Base-by-base conservation (phyloP, 2,329 filamentous ascomycete species). In the Ustulina deusta region DNA sequence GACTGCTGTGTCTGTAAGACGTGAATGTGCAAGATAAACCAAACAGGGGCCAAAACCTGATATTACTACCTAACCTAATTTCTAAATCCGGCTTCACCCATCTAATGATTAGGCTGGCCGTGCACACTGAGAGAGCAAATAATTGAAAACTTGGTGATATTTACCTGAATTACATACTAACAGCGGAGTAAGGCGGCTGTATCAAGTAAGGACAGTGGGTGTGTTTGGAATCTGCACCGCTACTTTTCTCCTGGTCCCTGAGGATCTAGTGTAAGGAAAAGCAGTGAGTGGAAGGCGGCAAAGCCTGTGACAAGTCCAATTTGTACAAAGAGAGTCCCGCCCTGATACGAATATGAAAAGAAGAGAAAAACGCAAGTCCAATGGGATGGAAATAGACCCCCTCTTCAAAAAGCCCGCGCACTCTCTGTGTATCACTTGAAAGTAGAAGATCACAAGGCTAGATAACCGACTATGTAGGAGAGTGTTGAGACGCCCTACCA, bases 401-500 rank as follows among this genome's bases (percentile, higher is more conserved):
- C 27, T 25, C 6, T 29, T 17, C 25, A 49, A 51, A 17, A 27
- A n/a, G 36, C 27, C 36, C n/a, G 46, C 15, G 32, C 36, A 54
- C 29, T 27, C 11, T 20, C 55, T 65, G 29, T 54, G 36, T 27
- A n/a, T 52, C 20, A 42, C 20, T 11, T 40, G 9, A 40, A 17
- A 25, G 52, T 17, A 46, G 27, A 22, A 22, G 15, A 27, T 42
- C 10, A 40, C 9, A 36, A 44, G 44, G n/a, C 27, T 51, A n/a
- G 25, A 9, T 29, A 54, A 27, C 9, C 29, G 7, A 29, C 15
- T 40, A 42, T 22, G 49, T 29, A 27, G 22, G 22, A 25, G 40
- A 40, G 63, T 55, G 63, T 48, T 49, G 29, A 52, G 52, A 17
- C 38, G 40, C 29, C 27, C 9, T 36, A 44, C 62, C 17, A 48